Conservation (phyloP, 164 flowering plant species). For the Vitis cinerea region DNA sequence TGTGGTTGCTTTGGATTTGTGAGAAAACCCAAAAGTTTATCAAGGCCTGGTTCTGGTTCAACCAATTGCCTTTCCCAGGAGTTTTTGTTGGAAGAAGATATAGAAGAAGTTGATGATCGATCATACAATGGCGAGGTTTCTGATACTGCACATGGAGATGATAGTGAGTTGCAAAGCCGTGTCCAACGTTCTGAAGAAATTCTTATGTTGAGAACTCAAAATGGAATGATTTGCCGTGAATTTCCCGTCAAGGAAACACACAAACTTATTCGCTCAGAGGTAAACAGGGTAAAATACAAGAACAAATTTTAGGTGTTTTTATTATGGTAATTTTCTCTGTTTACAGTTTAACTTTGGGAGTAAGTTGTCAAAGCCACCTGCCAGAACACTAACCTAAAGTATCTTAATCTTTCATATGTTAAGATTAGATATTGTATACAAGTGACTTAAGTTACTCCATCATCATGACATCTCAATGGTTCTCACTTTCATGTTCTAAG, state of each 20-base stretch:
- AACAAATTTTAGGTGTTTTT: neutral
- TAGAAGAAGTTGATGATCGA: conserved; percentile 36
- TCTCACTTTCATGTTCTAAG: too few species aligned
- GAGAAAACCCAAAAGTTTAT: conserved; percentile 32
- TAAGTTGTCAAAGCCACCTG: too few species aligned
- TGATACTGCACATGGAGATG: conserved; percentile 36
- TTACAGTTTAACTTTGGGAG: neutral
- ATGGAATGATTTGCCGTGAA: conserved; percentile 79
- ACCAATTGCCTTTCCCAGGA: conserved; percentile 40
- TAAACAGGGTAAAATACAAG: conserved; percentile 17
- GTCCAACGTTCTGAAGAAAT: conserved; percentile 69
- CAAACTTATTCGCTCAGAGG: conserved; percentile 71
- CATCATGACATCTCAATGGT: too few species aligned
- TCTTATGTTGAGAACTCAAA: conserved; percentile 46
- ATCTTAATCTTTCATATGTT: too few species aligned
- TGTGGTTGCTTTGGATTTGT: conserved; percentile 76
- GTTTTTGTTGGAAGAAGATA: conserved; percentile 44
- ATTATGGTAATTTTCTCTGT: neutral
- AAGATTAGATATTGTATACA: too few species aligned
- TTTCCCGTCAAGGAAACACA: conserved; percentile 84
- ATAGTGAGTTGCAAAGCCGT: conserved; percentile 36
- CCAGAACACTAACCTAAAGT: too few species aligned
- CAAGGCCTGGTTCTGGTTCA: conserved; percentile 15
- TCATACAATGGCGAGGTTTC: conserved; percentile 47
- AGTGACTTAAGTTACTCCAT: too few species aligned